Percentiles rank a stretch among this genome's conserved stretches.
Evolutionary conservation across 495 filamentous ascomycete species (phyloP).

Genomic region (Tuber aestivum): DNA sequence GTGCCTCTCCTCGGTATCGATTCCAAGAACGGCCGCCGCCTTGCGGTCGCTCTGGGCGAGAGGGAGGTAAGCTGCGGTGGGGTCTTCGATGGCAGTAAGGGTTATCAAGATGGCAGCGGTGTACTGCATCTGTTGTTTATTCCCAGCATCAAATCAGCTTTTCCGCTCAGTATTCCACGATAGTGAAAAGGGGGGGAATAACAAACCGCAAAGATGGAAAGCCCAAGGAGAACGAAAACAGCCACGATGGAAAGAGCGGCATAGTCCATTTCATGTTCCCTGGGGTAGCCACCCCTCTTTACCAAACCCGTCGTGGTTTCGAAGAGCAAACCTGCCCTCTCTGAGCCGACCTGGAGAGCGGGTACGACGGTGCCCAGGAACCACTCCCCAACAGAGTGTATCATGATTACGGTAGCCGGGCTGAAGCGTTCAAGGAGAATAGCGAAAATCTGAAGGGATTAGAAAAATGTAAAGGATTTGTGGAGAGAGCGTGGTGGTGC

Average conservation of each 20-base stretch:
- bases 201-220: background rate
- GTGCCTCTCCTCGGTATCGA: constrained; percentile 35
- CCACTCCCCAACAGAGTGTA: background rate
- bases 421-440: background rate
- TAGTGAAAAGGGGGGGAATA: background rate
- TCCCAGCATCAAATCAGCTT: background rate
- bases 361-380: background rate
- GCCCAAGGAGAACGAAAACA: background rate
- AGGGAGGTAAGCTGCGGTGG: constrained; percentile 53
- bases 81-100: constrained; percentile 58
- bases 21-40: constrained; percentile 19
- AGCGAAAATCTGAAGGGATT: too few relatives aligned
- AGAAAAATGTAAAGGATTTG: background rate
- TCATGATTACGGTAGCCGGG: background rate
- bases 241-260: background rate
- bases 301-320: background rate
- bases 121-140: constrained; percentile 49
- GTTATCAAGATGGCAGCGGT: constrained; percentile 56
- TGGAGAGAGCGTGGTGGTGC: background rate
- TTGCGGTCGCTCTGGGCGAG: constrained; percentile 35
- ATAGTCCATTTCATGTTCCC: background rate
- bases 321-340: background rate
- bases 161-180: background rate
- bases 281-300: background rate
- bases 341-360: background rate